Conservation (phyloP, 164 flowering plant genomes). For the Malania oleifera region DNA sequence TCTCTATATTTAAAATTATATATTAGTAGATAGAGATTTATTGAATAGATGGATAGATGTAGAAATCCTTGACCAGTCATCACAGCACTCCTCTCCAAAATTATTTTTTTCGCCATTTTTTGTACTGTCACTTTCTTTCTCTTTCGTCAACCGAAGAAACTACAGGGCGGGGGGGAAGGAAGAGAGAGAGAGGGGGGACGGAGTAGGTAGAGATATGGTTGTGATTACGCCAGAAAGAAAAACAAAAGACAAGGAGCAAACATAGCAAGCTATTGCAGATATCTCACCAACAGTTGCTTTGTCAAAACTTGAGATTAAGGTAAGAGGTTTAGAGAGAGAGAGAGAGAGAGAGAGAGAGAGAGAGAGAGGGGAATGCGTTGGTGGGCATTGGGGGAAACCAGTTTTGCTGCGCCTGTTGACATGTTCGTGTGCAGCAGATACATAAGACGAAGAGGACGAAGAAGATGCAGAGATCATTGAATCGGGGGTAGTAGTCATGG, state of each 20-base stretch:
- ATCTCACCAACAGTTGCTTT: conserved; percentile 8
- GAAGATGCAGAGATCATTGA: not conserved
- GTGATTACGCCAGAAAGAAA: not conserved
- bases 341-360: conserved; percentile 3
- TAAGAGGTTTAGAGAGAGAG: conserved; percentile 5
- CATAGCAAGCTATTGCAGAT: conserved; percentile 8
- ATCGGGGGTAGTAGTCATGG: conserved; percentile 25
- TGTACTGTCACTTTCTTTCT: conserved; percentile 6
- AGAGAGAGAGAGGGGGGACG: not conserved
- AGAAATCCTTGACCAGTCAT: conserved; percentile 13
- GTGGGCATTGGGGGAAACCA: not conserved
- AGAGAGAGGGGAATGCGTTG: not conserved
- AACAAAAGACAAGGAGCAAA: not conserved
- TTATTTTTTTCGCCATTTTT: not conserved
- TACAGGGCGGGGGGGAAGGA: conserved; percentile 8
- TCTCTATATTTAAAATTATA: too few relatives aligned
- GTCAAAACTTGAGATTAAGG: conserved; percentile 8
- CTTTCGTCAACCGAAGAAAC: conserved; percentile 29
- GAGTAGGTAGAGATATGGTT: conserved; percentile 8
- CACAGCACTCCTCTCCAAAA: conserved; percentile 4
- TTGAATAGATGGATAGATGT: not conserved
- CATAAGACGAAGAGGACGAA: not conserved
- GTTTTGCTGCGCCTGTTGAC: not conserved
- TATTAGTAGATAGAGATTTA: too few relatives aligned
- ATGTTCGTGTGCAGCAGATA: not conserved